Evolutionary conservation across 2,329 filamentous ascomycete genomes (phyloP).

Genomic region (Xylariaceae sp.): DNA sequence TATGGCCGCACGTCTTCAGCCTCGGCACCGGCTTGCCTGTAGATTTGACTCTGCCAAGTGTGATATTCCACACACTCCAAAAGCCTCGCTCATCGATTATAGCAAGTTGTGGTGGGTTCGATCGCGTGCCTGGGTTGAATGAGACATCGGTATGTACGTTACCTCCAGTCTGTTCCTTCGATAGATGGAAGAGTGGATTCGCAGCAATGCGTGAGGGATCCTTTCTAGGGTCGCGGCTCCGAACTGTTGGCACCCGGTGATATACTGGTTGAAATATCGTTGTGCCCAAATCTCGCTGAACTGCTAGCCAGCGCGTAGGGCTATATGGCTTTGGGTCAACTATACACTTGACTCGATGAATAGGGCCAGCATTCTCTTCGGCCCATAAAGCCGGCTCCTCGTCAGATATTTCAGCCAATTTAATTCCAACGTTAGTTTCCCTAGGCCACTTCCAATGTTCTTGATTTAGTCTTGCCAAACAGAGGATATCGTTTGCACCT

Average conservation of each 20-base stretch:
- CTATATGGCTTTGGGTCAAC: constrained; percentile 45
- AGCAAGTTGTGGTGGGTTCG: constrained; percentile 64
- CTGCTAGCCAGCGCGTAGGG: constrained; percentile 57
- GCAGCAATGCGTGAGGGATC: constrained; percentile 59
- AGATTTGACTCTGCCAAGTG: constrained; percentile 44
- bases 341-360: constrained; percentile 58
- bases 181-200: constrained; percentile 61
- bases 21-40: constrained; percentile 44
- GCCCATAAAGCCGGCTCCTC: constrained; percentile 60
- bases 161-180: constrained; percentile 58
- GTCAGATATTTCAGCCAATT: constrained; percentile 50
- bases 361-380: constrained; percentile 51
- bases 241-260: constrained; percentile 40
- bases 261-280: constrained; percentile 59
- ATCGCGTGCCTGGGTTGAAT: constrained; percentile 63
- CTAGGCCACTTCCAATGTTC: constrained; percentile 62
- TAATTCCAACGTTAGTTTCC: constrained; percentile 52
- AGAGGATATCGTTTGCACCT: constrained; percentile 63
- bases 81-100: constrained; percentile 68
- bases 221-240: constrained; percentile 18
- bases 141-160: constrained; percentile 65
- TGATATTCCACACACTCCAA: constrained; percentile 72
- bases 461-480: constrained; percentile 56
- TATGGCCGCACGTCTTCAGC: constrained; percentile 50
- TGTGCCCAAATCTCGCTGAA: constrained; percentile 59